A percentile compares a stretch with the other conserved stretches of the same genome.
Evolutionary conservation across 2,329 filamentous ascomycete species (phyloP).

Genomic region (Akanthomyces uredinophilus): DNA sequence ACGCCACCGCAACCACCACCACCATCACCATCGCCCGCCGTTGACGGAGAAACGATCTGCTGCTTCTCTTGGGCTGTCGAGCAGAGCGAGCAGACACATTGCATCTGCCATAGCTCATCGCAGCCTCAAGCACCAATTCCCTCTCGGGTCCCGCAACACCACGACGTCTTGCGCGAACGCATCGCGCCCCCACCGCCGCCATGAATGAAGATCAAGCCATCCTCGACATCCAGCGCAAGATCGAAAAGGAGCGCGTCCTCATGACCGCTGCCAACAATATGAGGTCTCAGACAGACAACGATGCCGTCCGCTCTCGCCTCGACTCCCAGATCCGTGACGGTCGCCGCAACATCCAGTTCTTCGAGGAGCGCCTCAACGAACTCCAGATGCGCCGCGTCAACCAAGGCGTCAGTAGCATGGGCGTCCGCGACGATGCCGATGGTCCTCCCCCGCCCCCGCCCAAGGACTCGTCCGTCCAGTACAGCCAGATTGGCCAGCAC

Average conservation of each 20-base stretch:
- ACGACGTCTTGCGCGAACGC: slow-evolving; percentile 33
- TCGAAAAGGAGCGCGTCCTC: slow-evolving; percentile 92
- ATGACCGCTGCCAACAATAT: slow-evolving; percentile 92
- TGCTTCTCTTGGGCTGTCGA: not conserved
- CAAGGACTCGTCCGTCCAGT: slow-evolving; percentile 56
- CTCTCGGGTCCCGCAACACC: not conserved
- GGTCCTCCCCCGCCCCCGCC: slow-evolving; percentile 62
- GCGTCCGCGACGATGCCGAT: slow-evolving; percentile 40
- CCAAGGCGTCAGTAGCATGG: slow-evolving; percentile 61
- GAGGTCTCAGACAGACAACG: slow-evolving; percentile 93
- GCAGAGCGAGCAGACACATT: not conserved
- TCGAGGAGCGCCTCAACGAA: slow-evolving; percentile 87
- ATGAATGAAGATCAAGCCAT: slow-evolving; percentile 62
- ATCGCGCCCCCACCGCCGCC: slow-evolving; percentile 37
- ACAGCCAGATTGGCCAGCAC: slow-evolving; percentile 57
- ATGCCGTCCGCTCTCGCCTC: slow-evolving; percentile 80
- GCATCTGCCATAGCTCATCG: not conserved
- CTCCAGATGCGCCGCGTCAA: slow-evolving; percentile 76
- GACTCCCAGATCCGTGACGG: slow-evolving; percentile 94
- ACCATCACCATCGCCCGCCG: not conserved
- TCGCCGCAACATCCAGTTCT: slow-evolving; percentile 87
- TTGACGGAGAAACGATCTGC: not conserved
- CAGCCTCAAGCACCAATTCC: not conserved
- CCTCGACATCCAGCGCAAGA: slow-evolving; percentile 89
- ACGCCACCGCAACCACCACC: not conserved